phyloP scores from a whole-genome alignment of 164 flowering plant genomes.

The Nymphaea thermarum region DNA sequence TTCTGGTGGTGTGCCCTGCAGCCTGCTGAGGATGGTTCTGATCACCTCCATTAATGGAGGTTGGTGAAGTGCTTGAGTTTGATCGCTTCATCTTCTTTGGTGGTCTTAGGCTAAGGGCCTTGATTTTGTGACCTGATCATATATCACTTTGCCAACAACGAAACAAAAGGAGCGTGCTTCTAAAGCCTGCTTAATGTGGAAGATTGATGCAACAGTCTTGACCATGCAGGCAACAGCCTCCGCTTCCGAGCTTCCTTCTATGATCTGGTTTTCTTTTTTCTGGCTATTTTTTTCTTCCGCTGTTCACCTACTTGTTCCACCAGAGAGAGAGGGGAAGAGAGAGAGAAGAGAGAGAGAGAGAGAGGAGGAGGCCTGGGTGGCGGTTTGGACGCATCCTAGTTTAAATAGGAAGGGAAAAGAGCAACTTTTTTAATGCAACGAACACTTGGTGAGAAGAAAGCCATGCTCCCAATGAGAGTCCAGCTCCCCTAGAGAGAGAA shows the following conservation, averaged over 20 bases:
- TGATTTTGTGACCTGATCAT: not conserved
- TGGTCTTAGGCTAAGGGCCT: not conserved
- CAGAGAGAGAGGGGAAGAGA: slow-evolving; percentile 12
- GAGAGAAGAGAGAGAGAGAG: slow-evolving; percentile 4
- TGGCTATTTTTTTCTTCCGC: not conserved
- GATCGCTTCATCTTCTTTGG: not conserved
- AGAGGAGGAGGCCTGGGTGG: not conserved
- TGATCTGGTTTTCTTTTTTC: not conserved
- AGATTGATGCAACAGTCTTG: too few relatives aligned
- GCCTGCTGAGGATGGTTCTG: not conserved
- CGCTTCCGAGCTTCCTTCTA: not conserved
- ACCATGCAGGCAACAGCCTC: not conserved
- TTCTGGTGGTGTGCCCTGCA: not conserved
- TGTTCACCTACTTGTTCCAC: slow-evolving; percentile 45
- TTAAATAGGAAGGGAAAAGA: slow-evolving; percentile 4
- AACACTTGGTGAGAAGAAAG: slow-evolving; percentile 38
- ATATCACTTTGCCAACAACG: too few relatives aligned
- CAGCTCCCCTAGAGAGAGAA: not conserved
- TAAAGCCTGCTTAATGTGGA: too few relatives aligned
- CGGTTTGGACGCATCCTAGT: slow-evolving; percentile 3
- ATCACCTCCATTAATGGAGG: not conserved
- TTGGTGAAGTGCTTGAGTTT: not conserved
- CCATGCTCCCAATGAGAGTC: slow-evolving; percentile 44
- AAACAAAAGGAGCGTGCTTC: too few relatives aligned
- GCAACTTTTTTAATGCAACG: slow-evolving; percentile 3